Conservation (phyloP, 2,329 filamentous ascomycete species). For the Fusarium sp. region DNA sequence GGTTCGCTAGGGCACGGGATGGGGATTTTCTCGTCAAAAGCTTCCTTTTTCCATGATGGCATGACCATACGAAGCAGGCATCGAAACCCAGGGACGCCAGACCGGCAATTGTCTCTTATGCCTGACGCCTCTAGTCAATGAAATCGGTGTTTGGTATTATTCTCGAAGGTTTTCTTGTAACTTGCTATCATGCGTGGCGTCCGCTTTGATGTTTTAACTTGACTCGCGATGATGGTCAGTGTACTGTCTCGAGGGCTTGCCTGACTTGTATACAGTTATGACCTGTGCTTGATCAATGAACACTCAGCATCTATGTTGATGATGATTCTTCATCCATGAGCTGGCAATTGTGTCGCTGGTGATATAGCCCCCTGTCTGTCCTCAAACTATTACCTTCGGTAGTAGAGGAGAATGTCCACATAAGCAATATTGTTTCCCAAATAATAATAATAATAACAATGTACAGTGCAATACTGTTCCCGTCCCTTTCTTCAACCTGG, state of each 20-base stretch:
- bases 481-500: background rate
- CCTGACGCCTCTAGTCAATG: conserved; percentile 17
- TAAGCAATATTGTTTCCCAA: background rate
- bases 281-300: conserved; percentile 17
- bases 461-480: background rate
- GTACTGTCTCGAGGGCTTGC: conserved; percentile 10
- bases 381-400: background rate
- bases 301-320: conserved; percentile 1
- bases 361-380: background rate
- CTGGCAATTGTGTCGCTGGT: background rate
- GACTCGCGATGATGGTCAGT: conserved; percentile 19
- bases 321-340: background rate
- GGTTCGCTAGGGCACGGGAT: background rate
- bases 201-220: conserved; percentile 12
- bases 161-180: conserved; percentile 40
- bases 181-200: conserved; percentile 26
- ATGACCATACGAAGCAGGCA: background rate
- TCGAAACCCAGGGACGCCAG: background rate
- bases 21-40: background rate
- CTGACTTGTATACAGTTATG: conserved; percentile 21
- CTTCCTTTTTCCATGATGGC: background rate
- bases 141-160: conserved; percentile 23
- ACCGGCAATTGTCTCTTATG: background rate
- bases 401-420: background rate
- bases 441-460: background rate